These are phyloP conservation scores for Umbelopsis vinacea DNA, from an alignment of 192 early-diverging fungal species.

Conservation along the genomic window DNA sequence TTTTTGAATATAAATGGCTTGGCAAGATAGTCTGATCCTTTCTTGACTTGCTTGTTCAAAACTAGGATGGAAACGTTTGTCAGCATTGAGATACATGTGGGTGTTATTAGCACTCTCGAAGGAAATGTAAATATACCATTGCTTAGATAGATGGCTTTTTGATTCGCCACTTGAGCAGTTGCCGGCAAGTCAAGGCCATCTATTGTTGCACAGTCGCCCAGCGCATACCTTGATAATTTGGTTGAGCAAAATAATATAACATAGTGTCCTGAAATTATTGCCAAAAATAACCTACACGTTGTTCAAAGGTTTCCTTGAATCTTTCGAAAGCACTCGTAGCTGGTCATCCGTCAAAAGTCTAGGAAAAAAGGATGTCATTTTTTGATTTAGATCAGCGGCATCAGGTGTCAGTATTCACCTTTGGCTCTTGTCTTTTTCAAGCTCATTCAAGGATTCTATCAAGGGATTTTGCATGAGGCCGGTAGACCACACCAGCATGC, in stretches of 20 bases:
- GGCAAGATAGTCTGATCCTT: conserved; percentile 7
- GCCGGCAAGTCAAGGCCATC: conserved; percentile 76
- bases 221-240: conserved; percentile 62
- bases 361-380: not conserved
- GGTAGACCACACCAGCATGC: conserved; percentile 76
- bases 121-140: conserved; percentile 42
- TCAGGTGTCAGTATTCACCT: conserved; percentile 13
- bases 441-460: conserved; percentile 54
- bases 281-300: conserved; percentile 52
- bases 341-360: conserved; percentile 77
- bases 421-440: conserved; percentile 41
- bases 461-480: conserved; percentile 69
- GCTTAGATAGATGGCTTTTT: conserved; percentile 70
- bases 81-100: not conserved
- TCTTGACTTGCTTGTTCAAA: conserved; percentile 43
- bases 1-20: conserved; percentile 51
- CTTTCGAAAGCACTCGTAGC: conserved; percentile 72
- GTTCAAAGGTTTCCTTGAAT: conserved; percentile 52
- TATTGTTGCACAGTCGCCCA: conserved; percentile 91
- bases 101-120: not conserved
- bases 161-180: conserved; percentile 86
- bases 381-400: not conserved
- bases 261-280: not conserved
- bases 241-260: not conserved
- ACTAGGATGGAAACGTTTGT: not conserved